Evolutionary conservation across 768 basidiomycete species (phyloP).

Genomic region (Phaffia australis): DNA sequence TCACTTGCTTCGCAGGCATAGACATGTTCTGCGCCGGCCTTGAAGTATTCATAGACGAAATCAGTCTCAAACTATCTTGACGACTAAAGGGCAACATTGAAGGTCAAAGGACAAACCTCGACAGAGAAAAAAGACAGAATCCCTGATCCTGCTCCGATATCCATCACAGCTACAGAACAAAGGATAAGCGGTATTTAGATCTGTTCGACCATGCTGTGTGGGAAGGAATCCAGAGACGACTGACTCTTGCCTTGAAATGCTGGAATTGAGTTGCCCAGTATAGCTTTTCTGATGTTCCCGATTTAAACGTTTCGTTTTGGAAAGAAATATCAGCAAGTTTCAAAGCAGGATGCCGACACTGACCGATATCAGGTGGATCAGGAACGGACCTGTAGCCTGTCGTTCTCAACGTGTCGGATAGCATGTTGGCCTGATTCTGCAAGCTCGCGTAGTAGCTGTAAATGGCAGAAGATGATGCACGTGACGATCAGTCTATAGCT

Average conservation of each 20-base stretch:
- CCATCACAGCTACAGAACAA: slow-evolving; percentile 12
- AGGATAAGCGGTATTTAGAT: neutral
- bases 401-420: slow-evolving; percentile 16
- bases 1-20: slow-evolving; percentile 22
- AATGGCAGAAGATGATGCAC: too few species aligned
- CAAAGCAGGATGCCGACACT: neutral
- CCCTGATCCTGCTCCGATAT: slow-evolving; percentile 23
- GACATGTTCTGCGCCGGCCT: slow-evolving; percentile 22
- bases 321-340: neutral
- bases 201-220: neutral
- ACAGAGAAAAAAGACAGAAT: slow-evolving; percentile 22
- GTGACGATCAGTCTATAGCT: too few species aligned
- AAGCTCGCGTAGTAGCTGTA: too few species aligned
- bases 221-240: neutral
- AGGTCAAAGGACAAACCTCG: slow-evolving; percentile 5
- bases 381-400: slow-evolving; percentile 13
- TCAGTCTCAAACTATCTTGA: neutral
- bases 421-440: slow-evolving; percentile 19
- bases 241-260: neutral
- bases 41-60: neutral
- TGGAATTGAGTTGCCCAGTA: slow-evolving; percentile 19
- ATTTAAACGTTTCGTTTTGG: too few species aligned
- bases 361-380: neutral
- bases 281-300: slow-evolving; percentile 10
- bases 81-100: neutral